Conservation (phyloP, 805 yeast species). For the Metschnikowia corniflorae region DNA sequence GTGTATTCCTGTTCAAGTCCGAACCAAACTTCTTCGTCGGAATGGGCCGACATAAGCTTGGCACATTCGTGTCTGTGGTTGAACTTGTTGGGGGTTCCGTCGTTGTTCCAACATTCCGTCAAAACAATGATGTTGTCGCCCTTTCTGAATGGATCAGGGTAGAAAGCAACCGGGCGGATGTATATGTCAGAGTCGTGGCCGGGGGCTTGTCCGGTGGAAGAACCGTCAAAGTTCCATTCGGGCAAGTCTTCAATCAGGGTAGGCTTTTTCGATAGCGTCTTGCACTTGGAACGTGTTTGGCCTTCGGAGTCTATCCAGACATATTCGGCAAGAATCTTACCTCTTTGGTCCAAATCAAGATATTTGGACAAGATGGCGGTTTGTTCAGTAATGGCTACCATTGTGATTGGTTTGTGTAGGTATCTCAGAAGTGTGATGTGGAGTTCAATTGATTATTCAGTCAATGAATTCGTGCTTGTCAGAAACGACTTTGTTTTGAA, state of each 20-base stretch:
- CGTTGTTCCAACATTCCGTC: conserved; percentile 96
- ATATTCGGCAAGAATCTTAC: conserved; percentile 89
- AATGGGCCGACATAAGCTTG: conserved; percentile 91
- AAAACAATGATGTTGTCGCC: conserved; percentile 95
- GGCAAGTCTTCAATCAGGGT: conserved; percentile 81
- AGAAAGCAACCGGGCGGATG: conserved; percentile 91
- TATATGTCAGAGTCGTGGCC: conserved; percentile 95
- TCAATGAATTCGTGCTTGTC: no score
- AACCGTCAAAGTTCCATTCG: conserved; percentile 99
- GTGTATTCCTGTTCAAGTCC: conserved; percentile 99
- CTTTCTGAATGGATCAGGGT: conserved; percentile 96
- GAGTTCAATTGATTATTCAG: no score
- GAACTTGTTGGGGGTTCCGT: conserved; percentile 97
- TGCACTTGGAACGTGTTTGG: conserved; percentile 89
- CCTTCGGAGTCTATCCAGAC: conserved; percentile 97
- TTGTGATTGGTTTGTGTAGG: conserved; percentile 7
- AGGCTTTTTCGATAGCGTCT: conserved; percentile 71
- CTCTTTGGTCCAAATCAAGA: conserved; percentile 77
- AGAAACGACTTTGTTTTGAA: no score
- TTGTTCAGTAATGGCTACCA: conserved; percentile 54
- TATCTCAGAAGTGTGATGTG: no score
- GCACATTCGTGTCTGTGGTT: conserved; percentile 98
- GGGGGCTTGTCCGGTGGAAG: conserved; percentile 98
- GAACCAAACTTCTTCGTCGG: conserved; percentile 85
- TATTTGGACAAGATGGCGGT: conserved; percentile 82